Base-by-base conservation (phyloP, 495 filamentous ascomycete genomes). In the Sporormia fimetaria region DNA sequence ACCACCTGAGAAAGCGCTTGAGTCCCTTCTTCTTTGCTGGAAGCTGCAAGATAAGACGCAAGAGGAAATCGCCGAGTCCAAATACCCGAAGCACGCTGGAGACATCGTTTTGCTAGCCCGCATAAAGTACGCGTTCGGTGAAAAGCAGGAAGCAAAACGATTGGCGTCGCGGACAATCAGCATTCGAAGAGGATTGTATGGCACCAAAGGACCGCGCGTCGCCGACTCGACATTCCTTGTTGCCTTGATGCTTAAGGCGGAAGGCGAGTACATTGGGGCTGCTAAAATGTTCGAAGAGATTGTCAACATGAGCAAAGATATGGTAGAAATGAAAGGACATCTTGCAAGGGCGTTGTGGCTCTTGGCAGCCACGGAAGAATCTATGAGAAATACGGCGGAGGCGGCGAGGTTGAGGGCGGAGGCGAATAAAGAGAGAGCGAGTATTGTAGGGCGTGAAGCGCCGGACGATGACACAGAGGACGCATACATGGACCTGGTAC, bases 361-460 rank as follows among this genome's bases (percentile, higher is more conserved):
- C 21, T 35, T 35, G 14, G 32, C 32, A 11, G 16, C 32, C 11
- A 35, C 18, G 32, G 32, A 35, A 24, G 35, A 38, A 12, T 8
- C 20, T 12, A 14, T 38, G 21, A 17, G 18, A 22, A 38, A 38
- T 21, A 18, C 20, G 3, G 24, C 35, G 6, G 35, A 38, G 6
- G 35, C 35, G n/a, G 20, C 23, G 35, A 38, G 35, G 35, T 26
- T 38, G 24, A 38, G 35, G 12, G 26, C 23, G 35, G 24, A 25
- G n/a, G 35, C 35, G 35, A 38, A 38, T 10, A 12, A 38, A 15
- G 35, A 38, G 20, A 38, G 20, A 28, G 34, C 34, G 11, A 38
- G 26, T 3, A 28, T 38, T 26, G 6, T 16, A 14, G 35, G 20
- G 16, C n/a, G 12, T 5, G 35, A 38, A 26, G 9, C 21, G 26